Conservation (phyloP, 2,329 filamentous ascomycete genomes). For the Colletotrichum falcatum region DNA sequence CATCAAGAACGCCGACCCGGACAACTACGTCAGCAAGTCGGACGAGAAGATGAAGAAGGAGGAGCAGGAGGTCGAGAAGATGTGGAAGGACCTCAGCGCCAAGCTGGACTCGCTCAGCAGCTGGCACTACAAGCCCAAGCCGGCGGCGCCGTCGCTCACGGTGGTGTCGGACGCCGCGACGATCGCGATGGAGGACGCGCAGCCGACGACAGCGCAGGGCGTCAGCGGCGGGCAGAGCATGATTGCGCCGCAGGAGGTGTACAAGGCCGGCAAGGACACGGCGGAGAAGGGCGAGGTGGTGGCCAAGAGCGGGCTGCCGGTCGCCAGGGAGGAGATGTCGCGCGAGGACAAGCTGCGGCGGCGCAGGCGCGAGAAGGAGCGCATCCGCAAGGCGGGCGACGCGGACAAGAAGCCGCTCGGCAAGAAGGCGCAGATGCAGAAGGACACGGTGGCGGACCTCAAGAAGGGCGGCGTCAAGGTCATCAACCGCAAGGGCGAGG, state of each 20-base stretch:
- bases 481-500: constrained; percentile 88
- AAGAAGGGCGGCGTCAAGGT: constrained; percentile 91
- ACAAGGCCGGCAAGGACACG: constrained; percentile 79
- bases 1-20: constrained; percentile 79
- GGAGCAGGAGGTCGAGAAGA: constrained; percentile 81
- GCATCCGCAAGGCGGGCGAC: constrained; percentile 76
- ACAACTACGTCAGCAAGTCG: constrained; percentile 81
- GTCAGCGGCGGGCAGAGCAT: constrained; percentile 76
- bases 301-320: constrained; percentile 79
- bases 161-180: constrained; percentile 93
- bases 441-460: constrained; percentile 71
- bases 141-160: constrained; percentile 82
- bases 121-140: constrained; percentile 95
- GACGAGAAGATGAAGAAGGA: constrained; percentile 87
- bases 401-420: constrained; percentile 60
- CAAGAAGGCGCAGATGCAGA: constrained; percentile 66
- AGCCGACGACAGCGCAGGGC: constrained; percentile 84
- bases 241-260: constrained; percentile 94
- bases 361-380: constrained; percentile 86
- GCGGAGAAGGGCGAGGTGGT: constrained; percentile 78
- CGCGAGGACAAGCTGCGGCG: constrained; percentile 85
- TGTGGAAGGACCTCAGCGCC: constrained; percentile 85
- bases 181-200: constrained; percentile 93
- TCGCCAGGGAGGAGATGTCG: constrained; percentile 87
- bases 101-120: constrained; percentile 91